Evolutionary conservation across 208 protist species (phyloP).

Genomic region (Trypanosoma melophagium): DNA sequence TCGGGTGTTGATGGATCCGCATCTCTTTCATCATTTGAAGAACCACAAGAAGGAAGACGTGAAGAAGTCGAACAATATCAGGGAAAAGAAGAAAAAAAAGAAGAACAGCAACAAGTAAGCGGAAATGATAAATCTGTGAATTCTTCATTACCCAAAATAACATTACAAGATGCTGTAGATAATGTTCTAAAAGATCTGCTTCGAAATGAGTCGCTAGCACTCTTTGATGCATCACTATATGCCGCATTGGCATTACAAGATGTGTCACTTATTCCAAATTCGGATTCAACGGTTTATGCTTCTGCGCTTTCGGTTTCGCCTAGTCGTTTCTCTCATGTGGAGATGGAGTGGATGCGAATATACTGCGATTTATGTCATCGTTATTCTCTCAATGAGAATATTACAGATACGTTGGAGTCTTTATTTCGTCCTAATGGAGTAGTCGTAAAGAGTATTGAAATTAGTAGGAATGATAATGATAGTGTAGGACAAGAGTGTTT

Average conservation of each 20-base stretch:
- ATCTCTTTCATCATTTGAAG: conserved; percentile 1
- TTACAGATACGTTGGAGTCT: neutral
- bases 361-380: conserved; percentile 12
- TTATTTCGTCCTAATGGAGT: conserved; percentile 9
- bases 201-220: neutral
- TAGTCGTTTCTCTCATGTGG: conserved; percentile 8
- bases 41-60: neutral
- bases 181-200: conserved; percentile 9
- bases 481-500: conserved; percentile 18
- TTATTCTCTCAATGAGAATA: conserved; percentile 10
- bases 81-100: neutral
- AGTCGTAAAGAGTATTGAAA: conserved; percentile 6
- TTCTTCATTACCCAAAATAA: neutral
- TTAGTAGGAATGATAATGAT: neutral
- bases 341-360: conserved; percentile 19
- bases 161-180: conserved; percentile 6
- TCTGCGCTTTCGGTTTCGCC: neutral
- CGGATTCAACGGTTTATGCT: neutral
- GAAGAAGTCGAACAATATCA: neutral
- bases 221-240: conserved; percentile 16
- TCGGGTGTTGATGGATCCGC: neutral
- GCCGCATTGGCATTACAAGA: conserved; percentile 2
- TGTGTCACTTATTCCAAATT: neutral
- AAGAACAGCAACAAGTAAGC: too few relatives aligned
- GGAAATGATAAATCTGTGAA: neutral